A percentile compares a stretch with the other conserved stretches of the same genome.
phyloP scores from a whole-genome alignment of 345 rosid genomes.

The Erysimum cheiranthoides region DNA sequence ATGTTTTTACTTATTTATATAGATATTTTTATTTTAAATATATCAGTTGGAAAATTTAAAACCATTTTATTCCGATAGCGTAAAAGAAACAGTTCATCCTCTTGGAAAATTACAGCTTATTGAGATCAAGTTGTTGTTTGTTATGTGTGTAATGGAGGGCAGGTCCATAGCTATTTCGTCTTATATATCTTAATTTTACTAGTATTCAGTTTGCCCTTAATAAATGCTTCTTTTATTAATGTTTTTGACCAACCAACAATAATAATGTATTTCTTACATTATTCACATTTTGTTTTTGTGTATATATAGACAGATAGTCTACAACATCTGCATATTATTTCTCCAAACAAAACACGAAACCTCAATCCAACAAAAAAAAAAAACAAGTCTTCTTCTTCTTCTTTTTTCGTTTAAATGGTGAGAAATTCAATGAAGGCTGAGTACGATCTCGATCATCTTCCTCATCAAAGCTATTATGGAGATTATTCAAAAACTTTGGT shows the following conservation, averaged over 20 bases:
- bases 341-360: conserved; percentile 22
- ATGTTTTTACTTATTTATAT: conserved; percentile 1
- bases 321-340: conserved; percentile 29
- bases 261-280: conserved; percentile 29
- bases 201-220: conserved; percentile 18
- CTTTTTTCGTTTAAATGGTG: conserved; percentile 17
- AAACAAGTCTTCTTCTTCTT: background rate
- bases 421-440: conserved; percentile 38
- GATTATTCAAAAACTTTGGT: conserved; percentile 36
- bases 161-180: conserved; percentile 30
- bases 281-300: conserved; percentile 12
- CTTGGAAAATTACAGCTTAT: conserved; percentile 21
- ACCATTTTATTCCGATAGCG: conserved; percentile 27
- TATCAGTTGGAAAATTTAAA: conserved; percentile 16
- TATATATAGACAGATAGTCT: conserved; percentile 35
- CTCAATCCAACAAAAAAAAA: conserved; percentile 17
- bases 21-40: background rate
- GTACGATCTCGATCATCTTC: conserved; percentile 34
- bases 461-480: conserved; percentile 34
- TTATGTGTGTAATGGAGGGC: conserved; percentile 36
- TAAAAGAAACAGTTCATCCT: conserved; percentile 36
- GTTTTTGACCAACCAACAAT: conserved; percentile 35
- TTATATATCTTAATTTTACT: conserved; percentile 23
- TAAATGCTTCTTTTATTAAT: background rate
- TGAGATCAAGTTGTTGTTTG: conserved; percentile 12